Evolutionary conservation across 164 flowering plant genomes (phyloP).

Genomic region (Umbellularia californica): DNA sequence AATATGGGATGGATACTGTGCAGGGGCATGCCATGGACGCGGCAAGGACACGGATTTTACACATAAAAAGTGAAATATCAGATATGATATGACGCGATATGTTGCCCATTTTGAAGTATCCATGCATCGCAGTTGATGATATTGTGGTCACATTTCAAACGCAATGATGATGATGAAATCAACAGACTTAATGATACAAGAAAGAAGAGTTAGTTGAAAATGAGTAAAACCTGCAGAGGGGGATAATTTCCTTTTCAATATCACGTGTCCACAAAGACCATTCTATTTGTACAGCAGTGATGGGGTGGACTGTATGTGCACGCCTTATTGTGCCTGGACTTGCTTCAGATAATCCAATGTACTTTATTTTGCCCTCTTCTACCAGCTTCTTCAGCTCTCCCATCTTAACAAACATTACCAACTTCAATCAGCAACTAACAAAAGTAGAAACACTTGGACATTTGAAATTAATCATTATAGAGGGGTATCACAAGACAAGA

Average conservation of each 20-base stretch:
- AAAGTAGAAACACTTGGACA: background rate
- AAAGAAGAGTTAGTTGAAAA: background rate
- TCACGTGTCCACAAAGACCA: constrained; percentile 58
- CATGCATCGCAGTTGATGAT: too few relatives aligned
- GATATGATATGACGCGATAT: too few relatives aligned
- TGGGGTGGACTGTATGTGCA: constrained; percentile 61
- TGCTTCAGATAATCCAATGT: constrained; percentile 60
- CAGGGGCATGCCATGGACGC: too few relatives aligned
- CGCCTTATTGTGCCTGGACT: constrained; percentile 47
- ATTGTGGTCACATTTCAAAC: too few relatives aligned
- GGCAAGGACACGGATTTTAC: too few relatives aligned
- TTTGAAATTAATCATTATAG: background rate
- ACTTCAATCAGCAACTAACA: too few relatives aligned
- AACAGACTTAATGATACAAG: background rate
- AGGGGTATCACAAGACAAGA: background rate
- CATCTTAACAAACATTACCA: constrained; percentile 20
- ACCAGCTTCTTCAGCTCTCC: constrained; percentile 54
- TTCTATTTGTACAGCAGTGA: constrained; percentile 57
- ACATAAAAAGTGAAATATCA: too few relatives aligned
- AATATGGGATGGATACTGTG: too few relatives aligned
- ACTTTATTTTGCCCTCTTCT: constrained; percentile 58
- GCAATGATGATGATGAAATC: too few relatives aligned
- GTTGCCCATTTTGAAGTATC: too few relatives aligned
- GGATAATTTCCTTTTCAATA: constrained; percentile 46
- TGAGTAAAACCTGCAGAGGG: constrained; percentile 42